These are phyloP conservation scores for Paulownia fortunei DNA, from an alignment of 257 asterid genomes.

Conservation along the genomic window DNA sequence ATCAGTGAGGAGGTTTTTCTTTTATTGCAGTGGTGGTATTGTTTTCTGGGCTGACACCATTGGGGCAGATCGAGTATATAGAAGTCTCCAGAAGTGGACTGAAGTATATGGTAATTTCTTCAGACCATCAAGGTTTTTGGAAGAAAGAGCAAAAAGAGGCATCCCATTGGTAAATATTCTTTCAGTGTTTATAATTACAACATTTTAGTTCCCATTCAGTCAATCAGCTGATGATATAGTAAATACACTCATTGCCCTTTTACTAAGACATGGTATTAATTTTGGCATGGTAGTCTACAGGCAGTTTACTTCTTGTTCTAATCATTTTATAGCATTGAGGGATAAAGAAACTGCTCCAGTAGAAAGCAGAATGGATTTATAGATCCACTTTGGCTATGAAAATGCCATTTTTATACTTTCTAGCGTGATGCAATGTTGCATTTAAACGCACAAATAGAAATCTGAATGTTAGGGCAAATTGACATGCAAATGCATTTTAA, in stretches of 20 bases:
- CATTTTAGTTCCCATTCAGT: neutral
- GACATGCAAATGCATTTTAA: too few relatives aligned
- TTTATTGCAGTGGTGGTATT: constrained; percentile 58
- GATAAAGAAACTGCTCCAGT: too few relatives aligned
- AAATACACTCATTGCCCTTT: neutral
- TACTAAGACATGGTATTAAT: neutral
- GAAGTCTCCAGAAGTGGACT: constrained; percentile 67
- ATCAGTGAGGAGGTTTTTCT: neutral
- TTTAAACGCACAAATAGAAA: too few relatives aligned
- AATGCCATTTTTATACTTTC: too few relatives aligned
- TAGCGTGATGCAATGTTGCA: too few relatives aligned
- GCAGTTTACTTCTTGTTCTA: too few relatives aligned
- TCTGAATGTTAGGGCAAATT: too few relatives aligned
- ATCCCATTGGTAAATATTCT: constrained; percentile 58
- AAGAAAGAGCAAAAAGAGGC: constrained; percentile 65
- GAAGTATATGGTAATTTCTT: constrained; percentile 58
- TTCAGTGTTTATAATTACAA: neutral
- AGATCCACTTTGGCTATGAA: too few relatives aligned
- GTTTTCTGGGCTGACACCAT: constrained; percentile 67
- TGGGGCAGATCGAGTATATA: constrained; percentile 59
- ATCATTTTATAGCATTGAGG: too few relatives aligned
- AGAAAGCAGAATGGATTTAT: too few relatives aligned
- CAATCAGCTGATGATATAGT: neutral
- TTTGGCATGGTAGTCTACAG: neutral
- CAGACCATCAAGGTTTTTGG: constrained; percentile 62